Evolutionary conservation across 176 grass and related monocot genomes (phyloP).

Genomic region (Dendrocalamus sinicus): DNA sequence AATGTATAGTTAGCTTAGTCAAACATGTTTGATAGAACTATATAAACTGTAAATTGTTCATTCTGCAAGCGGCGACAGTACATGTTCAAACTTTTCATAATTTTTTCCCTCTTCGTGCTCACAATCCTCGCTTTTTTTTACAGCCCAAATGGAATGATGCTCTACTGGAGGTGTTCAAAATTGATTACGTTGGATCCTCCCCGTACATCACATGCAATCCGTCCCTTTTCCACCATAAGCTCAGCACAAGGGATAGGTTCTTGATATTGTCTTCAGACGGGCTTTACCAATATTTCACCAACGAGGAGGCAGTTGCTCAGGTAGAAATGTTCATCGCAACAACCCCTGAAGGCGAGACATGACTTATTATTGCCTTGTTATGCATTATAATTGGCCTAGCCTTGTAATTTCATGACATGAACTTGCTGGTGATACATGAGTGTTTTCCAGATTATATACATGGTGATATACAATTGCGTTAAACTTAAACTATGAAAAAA

Average conservation of each 20-base stretch:
- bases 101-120: background rate
- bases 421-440: no score
- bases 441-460: no score
- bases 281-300: slow-evolving; percentile 98
- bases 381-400: no score
- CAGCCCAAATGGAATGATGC: slow-evolving; percentile 98
- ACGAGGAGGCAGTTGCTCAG: slow-evolving; percentile 80
- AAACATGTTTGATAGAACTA: background rate
- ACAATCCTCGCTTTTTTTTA: slow-evolving; percentile 27
- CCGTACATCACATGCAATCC: slow-evolving; percentile 90
- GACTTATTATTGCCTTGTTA: no score
- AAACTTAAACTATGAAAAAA: no score
- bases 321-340: slow-evolving; percentile 89
- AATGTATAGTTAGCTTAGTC: background rate
- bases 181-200: slow-evolving; percentile 76
- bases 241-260: slow-evolving; percentile 80
- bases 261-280: slow-evolving; percentile 93
- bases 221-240: slow-evolving; percentile 75
- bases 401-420: no score
- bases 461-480: no score
- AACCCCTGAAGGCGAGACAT: slow-evolving; percentile 92
- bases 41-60: background rate
- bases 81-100: background rate
- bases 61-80: background rate
- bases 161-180: slow-evolving; percentile 89